Base-by-base conservation (phyloP, 1,284 basidiomycete species). In the Naganishia sp. region DNA sequence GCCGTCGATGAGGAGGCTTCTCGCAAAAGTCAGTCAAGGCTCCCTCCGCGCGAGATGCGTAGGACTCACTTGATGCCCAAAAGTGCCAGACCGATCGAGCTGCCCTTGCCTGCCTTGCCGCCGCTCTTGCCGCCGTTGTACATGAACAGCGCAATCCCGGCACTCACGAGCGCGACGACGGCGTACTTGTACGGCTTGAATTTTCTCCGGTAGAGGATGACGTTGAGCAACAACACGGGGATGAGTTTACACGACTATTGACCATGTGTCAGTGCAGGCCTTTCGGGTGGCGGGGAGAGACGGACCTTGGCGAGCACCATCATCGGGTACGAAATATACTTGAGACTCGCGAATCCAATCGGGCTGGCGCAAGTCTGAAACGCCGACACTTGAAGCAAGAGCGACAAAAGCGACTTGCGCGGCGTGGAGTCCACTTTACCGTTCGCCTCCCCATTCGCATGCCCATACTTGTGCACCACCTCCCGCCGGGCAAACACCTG, bases 301-400 rank as follows among this genome's bases (percentile, higher is more conserved):
- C 57, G 17, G 54, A 79, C 78, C 80, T 99, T 99, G 68, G 92
- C 95, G 69, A 99, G 88, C 45, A 98, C 94, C 88, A 98, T 94
- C 18, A 95, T 94, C 32, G 96, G 96, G 83, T 98, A 99, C 21
- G 92, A 94, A 75, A 99, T 95, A 81, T 97, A 93, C 49, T 90
- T 87, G 51, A 99, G 87, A 6, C 93, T 88, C 35, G 93, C 89
- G 80, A 98, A 97, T 58, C 94, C 94, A 74, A 99, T 94, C 9
- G 94, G 94, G 15, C 93, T 91, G 0, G 93, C 94, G 25, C 87
- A 84, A 28, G 94, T 94, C 73, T 97, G 93, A 76, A 94, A 89
- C 15, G 90, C 77, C 6, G 94, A 85, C 77, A 91, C 90, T 78
- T 92, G 92, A 21, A 87, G 78, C 60, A 94, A 83, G 21, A 94